These are phyloP conservation scores for Fusarium gaditjirri DNA, from an alignment of 2,329 filamentous ascomycete genomes.

Conservation along the genomic window DNA sequence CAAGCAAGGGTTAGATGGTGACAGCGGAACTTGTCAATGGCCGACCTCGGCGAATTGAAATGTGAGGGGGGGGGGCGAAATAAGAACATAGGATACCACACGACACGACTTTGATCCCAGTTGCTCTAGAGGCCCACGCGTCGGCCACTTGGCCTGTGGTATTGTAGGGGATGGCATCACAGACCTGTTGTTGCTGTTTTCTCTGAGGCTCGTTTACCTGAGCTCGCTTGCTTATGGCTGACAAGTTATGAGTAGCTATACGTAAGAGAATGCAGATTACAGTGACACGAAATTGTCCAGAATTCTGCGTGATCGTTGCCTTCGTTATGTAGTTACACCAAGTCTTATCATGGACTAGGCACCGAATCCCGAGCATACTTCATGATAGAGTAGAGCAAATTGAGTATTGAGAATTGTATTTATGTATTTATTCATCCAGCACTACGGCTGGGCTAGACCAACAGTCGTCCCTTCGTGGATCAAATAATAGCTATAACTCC, in stretches of 20 bases:
- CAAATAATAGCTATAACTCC: slow-evolving; percentile 31
- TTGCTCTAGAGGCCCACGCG: background rate
- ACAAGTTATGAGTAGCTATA: background rate
- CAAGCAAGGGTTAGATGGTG: background rate
- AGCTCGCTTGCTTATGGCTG: background rate
- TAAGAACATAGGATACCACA: background rate
- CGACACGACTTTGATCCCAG: background rate
- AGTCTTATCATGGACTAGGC: background rate
- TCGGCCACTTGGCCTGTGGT: slow-evolving; percentile 4
- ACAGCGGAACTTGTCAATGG: background rate
- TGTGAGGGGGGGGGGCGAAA: background rate
- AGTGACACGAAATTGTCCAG: background rate
- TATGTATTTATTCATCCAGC: slow-evolving; percentile 9
- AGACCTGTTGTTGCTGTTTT: background rate
- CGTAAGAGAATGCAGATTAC: slow-evolving; percentile 1
- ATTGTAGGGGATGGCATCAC: slow-evolving; percentile 1
- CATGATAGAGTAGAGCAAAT: background rate
- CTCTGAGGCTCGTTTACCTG: background rate
- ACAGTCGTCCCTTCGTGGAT: slow-evolving; percentile 9
- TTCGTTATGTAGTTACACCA: background rate
- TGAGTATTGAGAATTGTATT: background rate
- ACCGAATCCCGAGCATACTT: background rate
- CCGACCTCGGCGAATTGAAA: background rate
- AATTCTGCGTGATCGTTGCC: background rate
- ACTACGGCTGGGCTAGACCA: background rate